Evolutionary conservation across 2,329 filamentous ascomycete species (phyloP), one percentile per base, ranked within the genome.

Genomic region (Zymoseptoria pseudotritici): DNA sequence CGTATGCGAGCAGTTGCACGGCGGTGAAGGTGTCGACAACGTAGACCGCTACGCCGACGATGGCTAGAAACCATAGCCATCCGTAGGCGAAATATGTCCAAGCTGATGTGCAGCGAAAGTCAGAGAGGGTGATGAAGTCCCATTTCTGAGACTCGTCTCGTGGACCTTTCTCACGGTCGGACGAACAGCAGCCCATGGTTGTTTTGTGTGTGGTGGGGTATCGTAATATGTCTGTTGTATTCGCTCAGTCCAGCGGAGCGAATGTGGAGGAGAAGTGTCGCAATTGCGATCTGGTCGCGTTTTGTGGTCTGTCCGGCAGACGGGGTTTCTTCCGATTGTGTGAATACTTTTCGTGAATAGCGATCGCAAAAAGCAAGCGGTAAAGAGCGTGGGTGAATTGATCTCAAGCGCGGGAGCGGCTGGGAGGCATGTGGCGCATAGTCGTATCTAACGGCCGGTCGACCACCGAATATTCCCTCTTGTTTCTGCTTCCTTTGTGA

Each of bases 1-100:
- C 85, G 77, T 96, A 97, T 58, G 83, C 89, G 55, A 99, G 83
- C 50, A 99, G 81, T 64, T 96, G 95, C 76, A 97, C 83, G 63
- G 92, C 92, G 4, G 92, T 97, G 72, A 97, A 97, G 62, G 87
- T 91, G 76, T 97, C 93, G 72, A 95, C 89, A 26, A 81, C 86
- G 74, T 96, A 97, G 66, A 96, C 91, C 52, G 90, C 87, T 55
- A 93, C 73, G 2, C 91, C 94, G 60, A 95, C 79, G 56, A 91
- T 59, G 52, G 93, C 82, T 67, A 91, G 88, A 60, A 94, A 80
- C 83, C 87, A 94, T 56, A 97, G 82, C 76, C 91, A 94, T 69
- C 80, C 83, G 74, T 97, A 97, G 61, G 91, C 92, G 66, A 96
- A 82, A 8, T 83, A 81, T 0, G 88, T 83, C 66, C 88, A 86